Conservation (phyloP, 164 flowering plant genomes). For the Cinnamomum chago region DNA sequence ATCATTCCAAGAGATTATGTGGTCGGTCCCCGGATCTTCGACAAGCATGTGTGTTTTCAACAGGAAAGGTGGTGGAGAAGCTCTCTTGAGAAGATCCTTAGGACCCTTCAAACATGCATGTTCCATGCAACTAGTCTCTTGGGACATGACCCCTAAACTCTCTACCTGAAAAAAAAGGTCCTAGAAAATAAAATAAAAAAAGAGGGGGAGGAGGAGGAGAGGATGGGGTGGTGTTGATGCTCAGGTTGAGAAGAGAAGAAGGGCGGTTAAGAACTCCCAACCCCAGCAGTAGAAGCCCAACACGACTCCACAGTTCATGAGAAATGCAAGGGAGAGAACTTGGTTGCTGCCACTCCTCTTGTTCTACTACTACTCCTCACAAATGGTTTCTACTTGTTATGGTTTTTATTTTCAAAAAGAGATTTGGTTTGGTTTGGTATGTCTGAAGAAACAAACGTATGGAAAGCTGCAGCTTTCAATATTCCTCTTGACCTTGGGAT, state of each 20-base stretch:
- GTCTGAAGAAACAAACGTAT: conserved; percentile 2
- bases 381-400: neutral
- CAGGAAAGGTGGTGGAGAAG: conserved; percentile 59
- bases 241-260: conserved; percentile 57
- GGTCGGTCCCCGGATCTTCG: conserved; percentile 61
- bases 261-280: conserved; percentile 77
- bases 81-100: conserved; percentile 38
- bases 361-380: neutral
- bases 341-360: neutral
- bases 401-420: neutral
- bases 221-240: conserved; percentile 1
- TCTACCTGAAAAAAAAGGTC: neutral
- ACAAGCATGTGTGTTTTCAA: conserved; percentile 66
- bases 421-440: neutral
- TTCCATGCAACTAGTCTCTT: conserved; percentile 3
- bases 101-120: conserved; percentile 24
- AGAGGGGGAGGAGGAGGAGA: neutral
- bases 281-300: conserved; percentile 81
- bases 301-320: conserved; percentile 73
- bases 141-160: neutral
- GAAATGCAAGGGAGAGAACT: conserved; percentile 35
- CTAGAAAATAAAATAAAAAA: neutral
- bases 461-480: neutral
- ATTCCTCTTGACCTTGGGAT: neutral
- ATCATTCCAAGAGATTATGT: conserved; percentile 64